A percentile compares a stretch with the other conserved stretches of the same genome.
phyloP scores from a whole-genome alignment of 2,329 filamentous ascomycete genomes.

The Hansfordia pulvinata region DNA sequence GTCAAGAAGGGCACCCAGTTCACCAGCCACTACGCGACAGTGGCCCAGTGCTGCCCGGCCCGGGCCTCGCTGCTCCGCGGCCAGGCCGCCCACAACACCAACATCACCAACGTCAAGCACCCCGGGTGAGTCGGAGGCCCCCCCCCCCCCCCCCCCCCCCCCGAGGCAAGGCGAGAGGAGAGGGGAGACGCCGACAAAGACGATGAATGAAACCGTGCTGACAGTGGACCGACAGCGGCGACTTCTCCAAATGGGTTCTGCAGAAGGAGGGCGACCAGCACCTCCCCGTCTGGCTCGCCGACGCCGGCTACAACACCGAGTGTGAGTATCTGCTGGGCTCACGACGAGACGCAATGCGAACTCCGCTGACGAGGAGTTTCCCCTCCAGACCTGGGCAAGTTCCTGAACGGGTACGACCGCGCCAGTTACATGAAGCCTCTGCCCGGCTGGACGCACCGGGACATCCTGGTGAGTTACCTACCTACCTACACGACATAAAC shows the following conservation, averaged over 20 bases:
- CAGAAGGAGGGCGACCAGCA: constrained; percentile 55
- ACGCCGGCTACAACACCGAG: constrained; percentile 55
- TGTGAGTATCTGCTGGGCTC: too few relatives aligned
- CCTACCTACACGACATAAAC: too few relatives aligned
- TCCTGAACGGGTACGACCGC: constrained; percentile 51
- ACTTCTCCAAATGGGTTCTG: constrained; percentile 52
- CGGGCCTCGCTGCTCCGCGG: constrained; percentile 53
- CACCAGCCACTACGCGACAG: constrained; percentile 51
- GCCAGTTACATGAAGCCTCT: constrained; percentile 46
- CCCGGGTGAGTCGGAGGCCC: too few relatives aligned
- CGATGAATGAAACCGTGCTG: too few relatives aligned
- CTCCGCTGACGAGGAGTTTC: too few relatives aligned
- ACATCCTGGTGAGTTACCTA: constrained; percentile 41
- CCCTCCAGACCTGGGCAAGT: constrained; percentile 61
- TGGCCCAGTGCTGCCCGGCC: constrained; percentile 54
- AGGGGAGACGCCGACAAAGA: too few relatives aligned
- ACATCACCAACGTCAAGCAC: constrained; percentile 45
- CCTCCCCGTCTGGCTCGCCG: constrained; percentile 57
- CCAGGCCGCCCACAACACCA: constrained; percentile 55
- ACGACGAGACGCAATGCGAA: too few relatives aligned
- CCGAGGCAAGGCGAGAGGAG: too few relatives aligned
- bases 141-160: too few relatives aligned
- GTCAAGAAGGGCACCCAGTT: constrained; percentile 44
- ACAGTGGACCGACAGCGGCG: too few relatives aligned
- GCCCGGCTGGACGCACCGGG: constrained; percentile 44